Percentiles rank a stretch among this genome's conserved stretches.
phyloP scores from a whole-genome alignment of 208 protist genomes.

The Crithidia thermophila region DNA sequence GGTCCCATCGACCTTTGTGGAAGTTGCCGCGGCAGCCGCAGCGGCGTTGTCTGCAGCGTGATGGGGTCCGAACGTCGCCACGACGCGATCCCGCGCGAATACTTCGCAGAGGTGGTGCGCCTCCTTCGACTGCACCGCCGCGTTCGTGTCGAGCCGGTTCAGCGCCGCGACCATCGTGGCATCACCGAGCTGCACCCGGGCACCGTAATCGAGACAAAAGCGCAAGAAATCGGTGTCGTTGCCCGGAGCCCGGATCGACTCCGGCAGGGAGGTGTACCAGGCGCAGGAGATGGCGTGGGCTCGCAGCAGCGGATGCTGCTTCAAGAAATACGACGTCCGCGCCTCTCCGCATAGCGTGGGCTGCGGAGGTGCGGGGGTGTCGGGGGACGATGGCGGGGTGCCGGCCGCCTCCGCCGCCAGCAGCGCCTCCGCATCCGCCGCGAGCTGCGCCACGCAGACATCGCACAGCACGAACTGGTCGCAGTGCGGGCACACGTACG shows the following conservation, averaged over 20 bases:
- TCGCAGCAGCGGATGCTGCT: slow-evolving; percentile 36
- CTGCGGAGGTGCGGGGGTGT: not conserved
- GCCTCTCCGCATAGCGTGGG: not conserved
- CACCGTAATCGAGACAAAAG: slow-evolving; percentile 72
- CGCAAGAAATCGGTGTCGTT: slow-evolving; percentile 86
- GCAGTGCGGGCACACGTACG: slow-evolving; percentile 58
- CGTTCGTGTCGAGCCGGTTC: slow-evolving; percentile 44
- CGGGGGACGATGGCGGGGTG: too few relatives aligned
- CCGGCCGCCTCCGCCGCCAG: not conserved
- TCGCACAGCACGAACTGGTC: slow-evolving; percentile 77
- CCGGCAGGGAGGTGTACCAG: slow-evolving; percentile 75
- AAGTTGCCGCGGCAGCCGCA: not conserved
- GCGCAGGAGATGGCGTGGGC: slow-evolving; percentile 58
- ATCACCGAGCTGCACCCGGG: slow-evolving; percentile 55
- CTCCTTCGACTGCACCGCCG: slow-evolving; percentile 37
- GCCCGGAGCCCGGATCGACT: slow-evolving; percentile 45
- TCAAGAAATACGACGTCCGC: not conserved
- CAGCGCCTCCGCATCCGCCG: not conserved
- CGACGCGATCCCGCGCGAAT: slow-evolving; percentile 58
- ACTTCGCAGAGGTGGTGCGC: slow-evolving; percentile 56
- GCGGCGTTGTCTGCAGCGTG: not conserved
- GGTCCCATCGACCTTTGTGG: not conserved
- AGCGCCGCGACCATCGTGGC: slow-evolving; percentile 32
- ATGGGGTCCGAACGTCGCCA: slow-evolving; percentile 52
- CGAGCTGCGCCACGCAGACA: slow-evolving; percentile 27